phyloP scores from a whole-genome alignment of 208 protist species.

The Plasmodiophora brassicae region DNA sequence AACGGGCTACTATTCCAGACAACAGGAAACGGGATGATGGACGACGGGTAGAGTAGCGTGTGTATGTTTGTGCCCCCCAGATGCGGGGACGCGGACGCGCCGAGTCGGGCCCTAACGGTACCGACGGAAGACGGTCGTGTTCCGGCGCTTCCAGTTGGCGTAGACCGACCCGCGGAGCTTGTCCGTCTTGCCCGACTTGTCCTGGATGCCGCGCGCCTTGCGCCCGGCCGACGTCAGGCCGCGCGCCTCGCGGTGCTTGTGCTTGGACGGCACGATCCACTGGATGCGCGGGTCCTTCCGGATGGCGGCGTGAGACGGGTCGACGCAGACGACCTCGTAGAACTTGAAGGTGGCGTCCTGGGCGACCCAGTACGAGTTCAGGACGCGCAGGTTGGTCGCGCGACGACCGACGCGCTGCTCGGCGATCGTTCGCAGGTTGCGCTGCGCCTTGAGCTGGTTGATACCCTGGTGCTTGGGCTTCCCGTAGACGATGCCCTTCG shows the following conservation, averaged over 20 bases:
- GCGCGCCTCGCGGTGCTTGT: conserved; percentile 87
- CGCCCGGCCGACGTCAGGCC: conserved; percentile 95
- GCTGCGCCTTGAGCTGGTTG: conserved; percentile 89
- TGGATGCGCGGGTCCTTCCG: conserved; percentile 95
- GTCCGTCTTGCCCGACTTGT: conserved; percentile 86
- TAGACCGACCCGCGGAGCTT: conserved; percentile 88
- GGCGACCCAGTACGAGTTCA: conserved; percentile 99
- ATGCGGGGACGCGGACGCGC: too few species aligned
- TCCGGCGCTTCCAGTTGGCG: conserved; percentile 95
- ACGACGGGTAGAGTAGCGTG: too few species aligned
- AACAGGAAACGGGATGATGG: too few species aligned
- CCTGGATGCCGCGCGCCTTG: conserved; percentile 86
- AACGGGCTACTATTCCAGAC: too few species aligned
- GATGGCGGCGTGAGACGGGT: conserved; percentile 93
- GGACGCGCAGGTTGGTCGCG: conserved; percentile 91
- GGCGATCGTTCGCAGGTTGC: conserved; percentile 86
- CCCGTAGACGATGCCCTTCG: conserved; percentile 94
- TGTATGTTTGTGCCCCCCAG: too few species aligned
- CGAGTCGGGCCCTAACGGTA: conserved; percentile 87
- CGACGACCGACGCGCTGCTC: conserved; percentile 92
- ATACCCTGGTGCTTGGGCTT: conserved; percentile 95
- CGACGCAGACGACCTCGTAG: conserved; percentile 91
- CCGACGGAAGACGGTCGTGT: conserved; percentile 83
- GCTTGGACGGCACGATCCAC: conserved; percentile 94
- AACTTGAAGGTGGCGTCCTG: conserved; percentile 68